These are phyloP conservation scores for Citrus medica DNA, from an alignment of 345 rosid genomes.

Conservation along the genomic window DNA sequence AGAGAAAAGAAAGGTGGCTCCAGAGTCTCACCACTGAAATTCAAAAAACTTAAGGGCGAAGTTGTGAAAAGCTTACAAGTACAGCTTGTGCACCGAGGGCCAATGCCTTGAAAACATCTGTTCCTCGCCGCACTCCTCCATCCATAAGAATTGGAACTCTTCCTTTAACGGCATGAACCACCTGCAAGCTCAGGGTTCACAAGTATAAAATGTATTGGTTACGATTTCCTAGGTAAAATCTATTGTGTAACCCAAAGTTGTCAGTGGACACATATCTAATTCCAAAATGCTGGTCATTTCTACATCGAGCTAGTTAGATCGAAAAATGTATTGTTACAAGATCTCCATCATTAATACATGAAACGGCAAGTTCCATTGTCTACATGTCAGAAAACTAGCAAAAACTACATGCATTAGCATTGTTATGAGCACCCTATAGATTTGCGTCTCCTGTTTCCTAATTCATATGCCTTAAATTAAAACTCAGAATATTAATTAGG, in stretches of 20 bases:
- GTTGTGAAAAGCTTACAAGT: slow-evolving; percentile 42
- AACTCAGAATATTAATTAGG: too few species aligned
- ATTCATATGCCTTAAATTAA: neutral
- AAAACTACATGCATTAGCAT: neutral
- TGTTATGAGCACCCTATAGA: neutral
- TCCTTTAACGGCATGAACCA: slow-evolving; percentile 69
- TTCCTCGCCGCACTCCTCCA: slow-evolving; percentile 86
- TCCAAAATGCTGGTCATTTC: neutral
- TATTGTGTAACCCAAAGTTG: neutral
- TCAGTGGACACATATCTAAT: neutral
- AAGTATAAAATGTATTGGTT: neutral
- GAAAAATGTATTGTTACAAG: neutral
- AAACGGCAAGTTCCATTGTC: neutral
- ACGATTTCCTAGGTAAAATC: neutral
- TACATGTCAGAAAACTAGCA: too few species aligned
- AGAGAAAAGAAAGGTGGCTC: too few species aligned
- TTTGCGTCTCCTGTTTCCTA: neutral
- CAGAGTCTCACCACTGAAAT: neutral
- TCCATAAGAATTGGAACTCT: slow-evolving; percentile 73
- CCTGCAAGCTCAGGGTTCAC: slow-evolving; percentile 32
- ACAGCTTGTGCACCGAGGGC: slow-evolving; percentile 93
- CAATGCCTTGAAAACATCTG: slow-evolving; percentile 84
- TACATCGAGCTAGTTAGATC: neutral
- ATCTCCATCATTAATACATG: neutral
- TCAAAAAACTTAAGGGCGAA: neutral